phyloP scores from a whole-genome alignment of 2,329 filamentous ascomycete genomes.

The Arthroderma sp. region DNA sequence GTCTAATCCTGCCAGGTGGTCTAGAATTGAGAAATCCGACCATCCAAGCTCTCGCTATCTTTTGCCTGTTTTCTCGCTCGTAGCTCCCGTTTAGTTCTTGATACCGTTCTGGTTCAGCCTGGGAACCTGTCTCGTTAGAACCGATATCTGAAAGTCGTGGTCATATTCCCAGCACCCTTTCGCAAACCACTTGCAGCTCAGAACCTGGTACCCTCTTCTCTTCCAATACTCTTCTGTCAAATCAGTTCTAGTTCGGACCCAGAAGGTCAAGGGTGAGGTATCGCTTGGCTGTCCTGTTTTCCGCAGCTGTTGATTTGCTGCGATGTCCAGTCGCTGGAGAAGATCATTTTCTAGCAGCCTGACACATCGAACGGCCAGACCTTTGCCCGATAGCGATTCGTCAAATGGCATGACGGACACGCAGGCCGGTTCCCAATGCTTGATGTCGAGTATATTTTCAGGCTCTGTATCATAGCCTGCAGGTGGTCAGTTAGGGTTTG shows the following conservation, averaged over 20 bases:
- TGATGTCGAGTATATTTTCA: slow-evolving; percentile 6
- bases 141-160: slow-evolving; percentile 8
- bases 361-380: slow-evolving; percentile 9
- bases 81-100: neutral
- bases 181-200: slow-evolving; percentile 8
- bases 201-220: slow-evolving; percentile 9
- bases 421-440: slow-evolving; percentile 11
- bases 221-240: slow-evolving; percentile 9
- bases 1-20: neutral
- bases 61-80: neutral
- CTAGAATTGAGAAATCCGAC: too few relatives aligned
- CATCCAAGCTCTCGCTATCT: neutral
- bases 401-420: slow-evolving; percentile 9
- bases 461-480: slow-evolving; percentile 11
- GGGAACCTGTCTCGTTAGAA: slow-evolving; percentile 5
- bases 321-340: slow-evolving; percentile 1
- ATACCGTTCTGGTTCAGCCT: neutral
- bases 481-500: neutral
- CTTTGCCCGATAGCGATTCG: slow-evolving; percentile 7
- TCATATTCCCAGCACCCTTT: slow-evolving; percentile 6
- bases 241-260: slow-evolving; percentile 10
- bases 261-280: slow-evolving; percentile 8
- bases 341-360: slow-evolving; percentile 8
- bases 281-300: neutral
- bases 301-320: neutral